Evolutionary conservation across 2,329 filamentous ascomycete species (phyloP), one percentile per base, ranked within the genome.

Genomic region (Sclerotinia subarctica): DNA sequence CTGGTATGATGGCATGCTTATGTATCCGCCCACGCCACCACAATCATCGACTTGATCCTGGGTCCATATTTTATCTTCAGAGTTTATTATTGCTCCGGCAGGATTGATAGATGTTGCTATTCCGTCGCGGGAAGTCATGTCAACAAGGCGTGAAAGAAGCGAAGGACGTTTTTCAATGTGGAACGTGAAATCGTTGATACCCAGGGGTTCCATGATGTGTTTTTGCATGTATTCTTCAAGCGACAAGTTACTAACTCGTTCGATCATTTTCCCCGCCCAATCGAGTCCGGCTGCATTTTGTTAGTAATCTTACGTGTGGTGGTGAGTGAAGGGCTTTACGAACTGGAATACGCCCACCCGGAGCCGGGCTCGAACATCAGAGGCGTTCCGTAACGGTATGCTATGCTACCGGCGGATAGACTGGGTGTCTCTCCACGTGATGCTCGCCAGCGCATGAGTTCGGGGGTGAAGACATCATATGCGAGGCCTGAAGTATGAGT

Each of bases 301-400:
- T 35, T 6, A n/a, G 11, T n/a, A 13, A 19, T 13, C 32, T n/a
- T 35, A 10, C 24, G 1, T 54, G 10, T 29, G 11, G 17, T 21
- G 21, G 11, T 6, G 38, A 19, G 17, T 2, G n/a, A 24, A 24
- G 82, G 29, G 89, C 89, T 68, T 42, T 17, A 86, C 81, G 83
- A 85, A 90, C 7, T 79, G 1, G 84, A 81, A 21, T 90, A 90
- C 68, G 86, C 81, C 84, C 85, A 91, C 3, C 79, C 79, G 35
- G 83, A 81, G 0, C 88, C 88, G 0, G 89, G 88, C 71, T 90
- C 87, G 71, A 88, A 87, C 1, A 89, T 75, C 17, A 91, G 77
- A 0, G 88, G 88, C 7, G 58, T 66, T 5, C 49, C 62, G 21
- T 56, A 67, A 8, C 54, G 53, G 1, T 15, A 17, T 17, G 58